Evolutionary conservation across 2,329 filamentous ascomycete species (phyloP), one percentile per base, ranked within the genome.

Genomic region (Lachnellula hyalina): DNA sequence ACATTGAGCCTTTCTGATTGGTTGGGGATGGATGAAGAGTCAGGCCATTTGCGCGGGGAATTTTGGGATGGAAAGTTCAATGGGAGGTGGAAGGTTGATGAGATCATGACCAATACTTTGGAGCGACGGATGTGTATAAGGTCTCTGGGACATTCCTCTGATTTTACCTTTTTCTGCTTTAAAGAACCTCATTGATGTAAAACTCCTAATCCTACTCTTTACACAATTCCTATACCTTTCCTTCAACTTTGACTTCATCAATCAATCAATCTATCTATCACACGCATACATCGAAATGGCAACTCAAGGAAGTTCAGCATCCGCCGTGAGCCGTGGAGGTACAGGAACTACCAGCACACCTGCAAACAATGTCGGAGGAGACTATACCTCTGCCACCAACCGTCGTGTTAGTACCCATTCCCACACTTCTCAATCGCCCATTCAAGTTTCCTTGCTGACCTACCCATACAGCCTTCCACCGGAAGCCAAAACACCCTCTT

Each of bases 401-500:
- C 52, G 62, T 52, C 60, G 61, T 51, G 65, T 67, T 51, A n/a
- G 61, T 52, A 7, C 17, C 46, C 15, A 7, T n/a, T 36, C 21
- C 42, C 50, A 51, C 8, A 21, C 12, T 23, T 15, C 23, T 41
- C 32, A 7, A 19, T n/a, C 12, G n/a, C 17, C 35, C 4, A 21
- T 19, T 4, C 1, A 19, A 32, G 15, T 44, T 14, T n/a, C 11
- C 46, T 36, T 41, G 17, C 44, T 47, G 6, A 35, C 38, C 9
- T 0, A 28, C 7, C 38, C 19, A 42, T 36, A 61, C 56, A 41
- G 50, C 19, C 36, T 40, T 65, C 62, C n/a, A n/a, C n/a, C 4
- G 28, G 28, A 32, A 55, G 56, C 56, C 48, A 48, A 4, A 52
- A 56, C 14, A 57, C 54, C 21, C 65, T 63, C 17, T 74, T 72